Conservation (phyloP, 257 asterid species). For the Fraxinus cuspidata region DNA sequence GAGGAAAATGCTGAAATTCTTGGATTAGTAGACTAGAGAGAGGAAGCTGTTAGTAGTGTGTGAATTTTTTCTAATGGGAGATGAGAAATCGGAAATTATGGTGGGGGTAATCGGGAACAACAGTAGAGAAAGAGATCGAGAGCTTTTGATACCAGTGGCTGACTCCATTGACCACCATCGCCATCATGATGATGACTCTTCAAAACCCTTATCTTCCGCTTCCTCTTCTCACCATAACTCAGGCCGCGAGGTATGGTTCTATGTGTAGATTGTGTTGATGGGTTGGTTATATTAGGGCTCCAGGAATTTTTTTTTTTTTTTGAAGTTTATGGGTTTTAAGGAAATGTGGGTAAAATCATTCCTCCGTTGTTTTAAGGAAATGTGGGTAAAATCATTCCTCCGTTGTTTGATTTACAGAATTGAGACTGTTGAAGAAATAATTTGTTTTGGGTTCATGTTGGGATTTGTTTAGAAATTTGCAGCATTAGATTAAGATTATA, state of each 20-base stretch:
- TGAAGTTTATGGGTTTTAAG: constrained; percentile 33
- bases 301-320: constrained; percentile 5
- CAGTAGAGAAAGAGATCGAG: constrained; percentile 83
- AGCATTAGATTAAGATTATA: background rate
- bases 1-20: constrained; percentile 24
- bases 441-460: background rate
- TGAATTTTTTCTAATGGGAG: constrained; percentile 50
- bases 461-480: background rate
- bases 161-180: constrained; percentile 55
- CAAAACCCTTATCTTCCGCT: constrained; percentile 56
- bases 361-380: background rate
- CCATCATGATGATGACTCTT: constrained; percentile 37
- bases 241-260: constrained; percentile 68
- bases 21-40: constrained; percentile 24
- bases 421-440: background rate
- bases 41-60: background rate
- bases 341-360: background rate
- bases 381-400: background rate
- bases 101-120: constrained; percentile 47
- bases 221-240: constrained; percentile 66
- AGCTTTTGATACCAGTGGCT: constrained; percentile 84
- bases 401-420: background rate
- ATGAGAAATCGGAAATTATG: constrained; percentile 60
- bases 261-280: background rate
- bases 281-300: background rate